Evolutionary conservation across 257 asterid species (phyloP).

Genomic region (Lycium barbarum): DNA sequence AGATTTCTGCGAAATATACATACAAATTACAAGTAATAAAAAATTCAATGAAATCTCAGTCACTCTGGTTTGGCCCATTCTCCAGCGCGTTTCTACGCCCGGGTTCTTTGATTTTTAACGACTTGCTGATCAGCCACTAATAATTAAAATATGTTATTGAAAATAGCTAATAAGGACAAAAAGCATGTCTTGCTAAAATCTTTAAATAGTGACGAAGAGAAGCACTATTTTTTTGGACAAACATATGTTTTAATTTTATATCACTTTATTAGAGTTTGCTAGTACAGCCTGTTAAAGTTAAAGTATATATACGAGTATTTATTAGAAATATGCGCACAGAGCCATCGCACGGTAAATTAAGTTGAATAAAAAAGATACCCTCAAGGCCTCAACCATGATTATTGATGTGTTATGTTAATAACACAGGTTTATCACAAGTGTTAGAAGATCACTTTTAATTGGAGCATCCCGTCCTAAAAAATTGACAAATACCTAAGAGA

Average conservation of each 20-base stretch:
- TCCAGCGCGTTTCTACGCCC: slow-evolving; percentile 39
- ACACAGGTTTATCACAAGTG: neutral
- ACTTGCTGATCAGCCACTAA: slow-evolving; percentile 11
- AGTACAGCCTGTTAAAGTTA: neutral
- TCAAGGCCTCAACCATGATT: neutral
- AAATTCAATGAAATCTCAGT: neutral
- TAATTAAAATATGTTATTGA: neutral
- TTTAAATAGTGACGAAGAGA: neutral
- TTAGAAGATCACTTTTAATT: neutral
- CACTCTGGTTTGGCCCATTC: slow-evolving; percentile 31
- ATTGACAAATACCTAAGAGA: too few relatives aligned
- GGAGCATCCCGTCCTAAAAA: too few relatives aligned
- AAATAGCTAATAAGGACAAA: slow-evolving; percentile 16
- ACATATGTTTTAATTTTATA: neutral
- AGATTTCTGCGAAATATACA: neutral
- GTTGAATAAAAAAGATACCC: neutral
- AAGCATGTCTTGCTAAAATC: neutral
- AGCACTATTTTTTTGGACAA: neutral
- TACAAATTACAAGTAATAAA: neutral
- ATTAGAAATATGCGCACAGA: neutral
- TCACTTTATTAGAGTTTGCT: neutral
- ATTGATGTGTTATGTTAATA: neutral
- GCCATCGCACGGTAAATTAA: neutral
- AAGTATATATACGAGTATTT: neutral
- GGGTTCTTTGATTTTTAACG: slow-evolving; percentile 42